Base-by-base conservation (phyloP, 169 alveolate species). In the Plasmodium vivax region DNA sequence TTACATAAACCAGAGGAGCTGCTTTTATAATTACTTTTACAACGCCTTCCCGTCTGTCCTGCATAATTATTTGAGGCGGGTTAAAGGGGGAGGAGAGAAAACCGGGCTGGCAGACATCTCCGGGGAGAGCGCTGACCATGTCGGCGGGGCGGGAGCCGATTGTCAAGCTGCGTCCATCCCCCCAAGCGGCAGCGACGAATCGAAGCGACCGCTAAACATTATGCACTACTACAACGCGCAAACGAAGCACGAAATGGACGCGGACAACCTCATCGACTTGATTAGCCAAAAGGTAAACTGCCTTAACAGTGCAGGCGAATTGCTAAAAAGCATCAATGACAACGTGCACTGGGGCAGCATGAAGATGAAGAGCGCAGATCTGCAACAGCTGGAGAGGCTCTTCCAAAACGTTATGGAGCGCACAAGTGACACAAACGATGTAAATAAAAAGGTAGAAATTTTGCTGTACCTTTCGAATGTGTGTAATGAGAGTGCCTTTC, bases 391-490 rank as follows among this genome's bases (percentile, higher is more conserved):
- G 16, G 72, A 43, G 38, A 1, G 23, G 16, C 19, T 92, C 0
- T 82, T 92, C 83, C 75, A 92, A 47, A 81, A 72, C 16, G 82
- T 82, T 72, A 32, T 92, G 14, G 72, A 72, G 8, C 19, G 47
- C 7, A 83, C 83, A 30, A 83, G 58, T 73, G 80, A 92, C 5
- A 92, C 85, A 72, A 92, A 72, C 58, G 95, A 92, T 58, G 27
- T 92, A 62, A 82, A 92, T 92, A 92, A 81, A 58, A 81, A 92
- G 75, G 56, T 92, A 1, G 95, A 92, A 83, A 62, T 92, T 23
- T 30, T 92, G 41, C 16, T 92, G 6, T 82, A 92, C 45, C 32
- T 92, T 12, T 34, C 80, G 6, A 92, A 45, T 23, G 84, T 92
- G 75, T 92, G 92, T 72, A 58, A 92, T 43, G 10, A 54, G 34